Evolutionary conservation across 2,329 filamentous ascomycete species (phyloP).

Genomic region (Diaporthe vaccinii): DNA sequence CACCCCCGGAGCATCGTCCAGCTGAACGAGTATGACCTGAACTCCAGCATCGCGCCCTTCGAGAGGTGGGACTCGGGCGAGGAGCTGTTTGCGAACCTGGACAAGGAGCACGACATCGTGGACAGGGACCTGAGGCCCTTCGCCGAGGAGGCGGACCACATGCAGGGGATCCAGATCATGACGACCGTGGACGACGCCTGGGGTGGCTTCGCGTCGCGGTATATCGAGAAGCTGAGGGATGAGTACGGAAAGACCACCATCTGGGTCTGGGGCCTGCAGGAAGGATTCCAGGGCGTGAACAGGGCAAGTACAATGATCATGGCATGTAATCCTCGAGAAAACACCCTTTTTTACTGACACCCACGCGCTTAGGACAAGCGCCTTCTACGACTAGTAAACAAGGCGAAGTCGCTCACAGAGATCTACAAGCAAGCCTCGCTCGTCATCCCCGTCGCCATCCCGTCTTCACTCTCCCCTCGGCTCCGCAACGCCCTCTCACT

Average conservation of each 20-base stretch:
- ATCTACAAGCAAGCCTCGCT: conserved; percentile 80
- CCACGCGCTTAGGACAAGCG: conserved; percentile 67
- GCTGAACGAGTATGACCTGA: conserved; percentile 87
- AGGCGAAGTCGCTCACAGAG: conserved; percentile 77
- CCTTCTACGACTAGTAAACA: conserved; percentile 77
- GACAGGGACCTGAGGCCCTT: conserved; percentile 93
- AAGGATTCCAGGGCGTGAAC: conserved; percentile 64
- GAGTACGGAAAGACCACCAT: conserved; percentile 91
- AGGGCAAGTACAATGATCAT: conserved; percentile 57
- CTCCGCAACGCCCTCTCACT: conserved; percentile 65
- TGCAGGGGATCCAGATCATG: conserved; percentile 89
- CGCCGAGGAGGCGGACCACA: conserved; percentile 90
- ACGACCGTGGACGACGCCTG: conserved; percentile 82
- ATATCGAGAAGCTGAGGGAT: conserved; percentile 84
- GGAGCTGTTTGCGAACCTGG: conserved; percentile 79
- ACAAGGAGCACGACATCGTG: conserved; percentile 86
- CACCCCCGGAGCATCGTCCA: conserved; percentile 91
- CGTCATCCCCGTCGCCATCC: conserved; percentile 80
- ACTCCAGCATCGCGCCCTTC: conserved; percentile 85
- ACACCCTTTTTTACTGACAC: not conserved
- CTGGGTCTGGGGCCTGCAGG: conserved; percentile 89
- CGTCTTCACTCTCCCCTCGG: conserved; percentile 64
- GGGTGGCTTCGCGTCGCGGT: conserved; percentile 81
- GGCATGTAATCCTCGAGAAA: not conserved
- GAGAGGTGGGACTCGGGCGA: conserved; percentile 81